Conservation (phyloP, 2,329 filamentous ascomycete genomes). For the Aspergillus awamori region DNA sequence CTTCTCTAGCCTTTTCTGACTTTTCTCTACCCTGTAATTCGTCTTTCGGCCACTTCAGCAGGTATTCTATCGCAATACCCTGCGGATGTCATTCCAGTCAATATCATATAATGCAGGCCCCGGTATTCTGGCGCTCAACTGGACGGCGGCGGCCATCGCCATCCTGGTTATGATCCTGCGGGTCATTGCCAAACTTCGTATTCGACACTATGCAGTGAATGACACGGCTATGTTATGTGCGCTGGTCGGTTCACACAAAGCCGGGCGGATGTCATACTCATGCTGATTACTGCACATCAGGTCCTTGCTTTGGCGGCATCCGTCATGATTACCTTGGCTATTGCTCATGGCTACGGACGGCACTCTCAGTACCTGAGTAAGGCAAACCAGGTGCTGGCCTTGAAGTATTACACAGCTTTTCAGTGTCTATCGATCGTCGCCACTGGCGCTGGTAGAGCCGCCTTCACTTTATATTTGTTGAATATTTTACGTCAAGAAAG, state of each 20-base stretch:
- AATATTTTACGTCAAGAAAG: constrained; percentile 12
- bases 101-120: not conserved
- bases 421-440: not conserved
- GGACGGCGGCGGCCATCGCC: constrained; percentile 7
- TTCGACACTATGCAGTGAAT: constrained; percentile 13
- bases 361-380: not conserved
- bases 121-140: constrained; percentile 1
- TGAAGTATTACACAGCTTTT: constrained; percentile 2
- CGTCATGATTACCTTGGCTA: not conserved
- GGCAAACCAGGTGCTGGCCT: not conserved
- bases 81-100: not conserved
- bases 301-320: not conserved
- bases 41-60: not conserved
- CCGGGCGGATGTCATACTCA: too few species aligned
- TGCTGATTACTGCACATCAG: not conserved
- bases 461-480: constrained; percentile 12
- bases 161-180: constrained; percentile 9
- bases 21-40: not conserved
- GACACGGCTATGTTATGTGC: constrained; percentile 18
- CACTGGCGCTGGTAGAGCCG: constrained; percentile 5
- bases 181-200: constrained; percentile 12
- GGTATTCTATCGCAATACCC: not conserved
- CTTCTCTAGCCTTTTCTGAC: not conserved
- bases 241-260: constrained; percentile 2
- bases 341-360: constrained; percentile 3